Conservation (phyloP, 371 early-diverging fungal genomes). For the Mortierella polycephala region DNA sequence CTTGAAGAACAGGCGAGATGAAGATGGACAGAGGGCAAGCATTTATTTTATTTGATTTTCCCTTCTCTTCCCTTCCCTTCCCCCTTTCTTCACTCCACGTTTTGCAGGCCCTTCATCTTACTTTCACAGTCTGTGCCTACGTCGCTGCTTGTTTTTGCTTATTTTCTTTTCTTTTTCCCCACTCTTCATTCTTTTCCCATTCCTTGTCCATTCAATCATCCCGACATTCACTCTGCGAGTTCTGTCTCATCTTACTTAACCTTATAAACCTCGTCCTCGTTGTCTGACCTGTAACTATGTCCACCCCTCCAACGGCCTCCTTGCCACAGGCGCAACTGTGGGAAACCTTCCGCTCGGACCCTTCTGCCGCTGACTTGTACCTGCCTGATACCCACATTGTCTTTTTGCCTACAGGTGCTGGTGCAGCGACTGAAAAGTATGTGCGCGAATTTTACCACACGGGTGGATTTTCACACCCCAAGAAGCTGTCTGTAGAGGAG, state of each 20-base stretch:
- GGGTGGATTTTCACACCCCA: slow-evolving; percentile 39
- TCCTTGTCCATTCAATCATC: background rate
- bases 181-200: background rate
- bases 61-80: background rate
- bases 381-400: slow-evolving; percentile 39
- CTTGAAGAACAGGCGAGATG: no score
- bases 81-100: background rate
- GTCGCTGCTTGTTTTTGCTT: background rate
- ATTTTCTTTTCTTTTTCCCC: background rate
- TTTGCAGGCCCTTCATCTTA: no score
- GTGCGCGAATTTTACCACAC: slow-evolving; percentile 36
- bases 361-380: slow-evolving; percentile 24
- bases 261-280: no score
- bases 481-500: slow-evolving; percentile 32
- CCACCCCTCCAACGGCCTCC: background rate
- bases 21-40: background rate
- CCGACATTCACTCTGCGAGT: background rate
- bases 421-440: slow-evolving; percentile 27
- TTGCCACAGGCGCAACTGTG: slow-evolving; percentile 23
- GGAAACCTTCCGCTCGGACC: slow-evolving; percentile 42
- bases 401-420: slow-evolving; percentile 47
- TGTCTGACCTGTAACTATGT: slow-evolving; percentile 3
- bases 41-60: background rate
- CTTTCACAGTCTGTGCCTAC: no score
- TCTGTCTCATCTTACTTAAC: background rate